phyloP scores from a whole-genome alignment of 2,329 filamentous ascomycete species.

The Colletotrichum sp. region DNA sequence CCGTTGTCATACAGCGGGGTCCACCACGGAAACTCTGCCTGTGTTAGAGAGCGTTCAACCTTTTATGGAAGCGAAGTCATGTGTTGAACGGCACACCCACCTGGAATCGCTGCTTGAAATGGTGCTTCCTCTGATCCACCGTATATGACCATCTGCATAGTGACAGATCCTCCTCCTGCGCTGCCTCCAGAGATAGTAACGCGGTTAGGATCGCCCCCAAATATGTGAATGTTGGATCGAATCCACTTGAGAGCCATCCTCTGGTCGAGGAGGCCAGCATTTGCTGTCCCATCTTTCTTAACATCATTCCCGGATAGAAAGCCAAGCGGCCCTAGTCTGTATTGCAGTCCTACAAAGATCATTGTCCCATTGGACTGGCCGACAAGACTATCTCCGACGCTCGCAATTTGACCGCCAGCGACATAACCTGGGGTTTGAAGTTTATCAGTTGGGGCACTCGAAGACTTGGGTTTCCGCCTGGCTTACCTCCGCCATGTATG shows the following conservation, averaged over 20 bases:
- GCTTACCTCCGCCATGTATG: neutral
- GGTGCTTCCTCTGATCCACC: neutral
- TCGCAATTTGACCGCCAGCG: neutral
- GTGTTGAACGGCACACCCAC: neutral
- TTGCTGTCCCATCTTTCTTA: neutral
- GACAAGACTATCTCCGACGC: neutral
- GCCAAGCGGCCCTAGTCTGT: neutral
- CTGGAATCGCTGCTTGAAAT: neutral
- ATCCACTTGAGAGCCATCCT: neutral
- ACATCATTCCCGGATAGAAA: neutral
- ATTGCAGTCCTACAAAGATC: neutral
- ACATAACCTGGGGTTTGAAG: neutral
- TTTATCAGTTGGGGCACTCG: neutral
- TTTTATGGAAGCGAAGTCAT: neutral
- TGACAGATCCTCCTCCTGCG: neutral
- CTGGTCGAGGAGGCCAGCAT: neutral
- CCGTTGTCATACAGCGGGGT: neutral
- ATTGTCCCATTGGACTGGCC: neutral
- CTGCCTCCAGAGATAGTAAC: neutral
- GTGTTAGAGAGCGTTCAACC: neutral
- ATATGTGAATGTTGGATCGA: neutral
- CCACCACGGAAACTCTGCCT: neutral
- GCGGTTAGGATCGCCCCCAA: neutral
- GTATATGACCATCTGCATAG: neutral
- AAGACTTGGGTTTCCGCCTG: neutral